These are phyloP conservation scores for Trichoderma sp. DNA, from an alignment of 2,329 filamentous ascomycete genomes.

Conservation along the genomic window DNA sequence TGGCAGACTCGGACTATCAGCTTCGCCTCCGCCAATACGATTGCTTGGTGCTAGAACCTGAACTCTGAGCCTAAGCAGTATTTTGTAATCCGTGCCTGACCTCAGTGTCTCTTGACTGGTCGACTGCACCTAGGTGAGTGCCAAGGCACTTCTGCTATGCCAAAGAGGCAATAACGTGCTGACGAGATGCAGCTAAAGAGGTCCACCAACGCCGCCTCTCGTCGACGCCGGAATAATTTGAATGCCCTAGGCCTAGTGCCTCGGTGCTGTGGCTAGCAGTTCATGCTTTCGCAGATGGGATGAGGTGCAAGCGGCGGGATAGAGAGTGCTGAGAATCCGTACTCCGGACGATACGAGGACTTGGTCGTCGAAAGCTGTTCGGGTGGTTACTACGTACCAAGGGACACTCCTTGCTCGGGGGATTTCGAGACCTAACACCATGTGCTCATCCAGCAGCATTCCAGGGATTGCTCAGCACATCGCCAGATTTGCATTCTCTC, in stretches of 20 bases:
- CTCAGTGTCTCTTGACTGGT: neutral
- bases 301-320: neutral
- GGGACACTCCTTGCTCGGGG: neutral
- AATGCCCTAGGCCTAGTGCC: neutral
- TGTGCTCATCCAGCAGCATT: slow-evolving; percentile 1
- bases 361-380: neutral
- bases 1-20: neutral
- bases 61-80: neutral
- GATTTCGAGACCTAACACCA: neutral
- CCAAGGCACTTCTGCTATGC: slow-evolving; percentile 10
- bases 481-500: neutral
- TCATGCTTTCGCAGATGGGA: neutral
- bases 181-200: slow-evolving; percentile 13
- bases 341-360: neutral
- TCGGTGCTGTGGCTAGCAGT: neutral
- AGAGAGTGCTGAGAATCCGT: neutral
- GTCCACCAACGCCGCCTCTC: neutral
- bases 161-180: slow-evolving; percentile 11
- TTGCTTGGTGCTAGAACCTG: neutral
- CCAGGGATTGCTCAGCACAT: neutral
- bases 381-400: neutral
- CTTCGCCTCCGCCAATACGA: neutral
- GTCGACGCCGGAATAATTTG: neutral
- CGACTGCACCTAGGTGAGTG: neutral
- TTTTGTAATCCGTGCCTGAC: slow-evolving; percentile 2